phyloP scores from a whole-genome alignment of 2,329 filamentous ascomycete species.

The Exserohilum rostratum region DNA sequence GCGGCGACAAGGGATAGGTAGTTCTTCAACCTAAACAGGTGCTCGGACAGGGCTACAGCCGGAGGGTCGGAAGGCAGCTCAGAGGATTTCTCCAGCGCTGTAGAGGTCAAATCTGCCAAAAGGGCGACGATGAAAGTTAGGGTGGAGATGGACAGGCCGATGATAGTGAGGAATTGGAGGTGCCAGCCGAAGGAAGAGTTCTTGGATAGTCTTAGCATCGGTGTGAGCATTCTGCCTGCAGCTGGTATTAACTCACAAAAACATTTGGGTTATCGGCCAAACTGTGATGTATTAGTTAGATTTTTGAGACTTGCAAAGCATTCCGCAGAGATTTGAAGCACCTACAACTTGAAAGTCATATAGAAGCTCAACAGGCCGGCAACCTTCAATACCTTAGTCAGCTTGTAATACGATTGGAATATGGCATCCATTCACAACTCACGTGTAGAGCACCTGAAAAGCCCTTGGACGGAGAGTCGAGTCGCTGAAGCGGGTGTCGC shows the following conservation, averaged over 20 bases:
- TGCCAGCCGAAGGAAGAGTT: conserved; percentile 70
- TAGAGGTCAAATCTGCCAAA: conserved; percentile 63
- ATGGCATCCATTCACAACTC: conserved; percentile 2
- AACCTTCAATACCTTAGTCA: conserved; percentile 23
- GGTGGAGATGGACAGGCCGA: conserved; percentile 68
- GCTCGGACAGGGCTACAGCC: conserved; percentile 44
- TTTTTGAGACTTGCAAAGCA: no score
- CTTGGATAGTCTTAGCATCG: conserved; percentile 27
- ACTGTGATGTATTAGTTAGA: conserved; percentile 23
- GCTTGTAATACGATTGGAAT: not conserved
- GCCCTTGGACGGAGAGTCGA: conserved; percentile 68
- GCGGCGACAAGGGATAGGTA: conserved; percentile 67
- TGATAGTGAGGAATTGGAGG: conserved; percentile 75
- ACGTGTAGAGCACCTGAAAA: conserved; percentile 68
- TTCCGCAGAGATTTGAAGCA: not conserved
- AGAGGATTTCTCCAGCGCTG: conserved; percentile 31
- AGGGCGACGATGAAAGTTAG: conserved; percentile 67
- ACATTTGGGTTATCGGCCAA: conserved; percentile 39
- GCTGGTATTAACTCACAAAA: conserved; percentile 22
- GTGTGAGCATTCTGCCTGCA: not conserved
- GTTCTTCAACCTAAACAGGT: conserved; percentile 72
- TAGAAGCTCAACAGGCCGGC: conserved; percentile 54
- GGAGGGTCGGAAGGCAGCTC: conserved; percentile 2
- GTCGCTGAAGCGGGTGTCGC: conserved; percentile 68
- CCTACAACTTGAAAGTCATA: conserved; percentile 51